Evolutionary conservation across 2,329 filamentous ascomycete species (phyloP).

Genomic region (Cryphonectria naterciae): DNA sequence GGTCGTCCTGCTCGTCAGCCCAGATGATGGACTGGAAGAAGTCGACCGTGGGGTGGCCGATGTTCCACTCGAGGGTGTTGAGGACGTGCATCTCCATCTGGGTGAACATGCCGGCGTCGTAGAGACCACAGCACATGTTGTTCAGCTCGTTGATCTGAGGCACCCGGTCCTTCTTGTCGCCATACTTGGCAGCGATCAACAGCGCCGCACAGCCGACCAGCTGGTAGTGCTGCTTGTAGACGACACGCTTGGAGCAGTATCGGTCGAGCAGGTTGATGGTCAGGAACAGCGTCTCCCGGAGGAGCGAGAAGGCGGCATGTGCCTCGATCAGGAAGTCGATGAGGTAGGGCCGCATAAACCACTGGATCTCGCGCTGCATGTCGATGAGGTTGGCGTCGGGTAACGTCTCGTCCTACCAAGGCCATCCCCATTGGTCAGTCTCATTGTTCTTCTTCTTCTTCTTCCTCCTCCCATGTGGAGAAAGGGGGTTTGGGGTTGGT

Average conservation of each 20-base stretch:
- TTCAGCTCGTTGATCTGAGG: constrained; percentile 95
- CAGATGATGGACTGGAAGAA: constrained; percentile 89
- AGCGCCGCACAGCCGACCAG: constrained; percentile 94
- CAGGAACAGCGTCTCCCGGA: constrained; percentile 94
- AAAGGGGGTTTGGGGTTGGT: constrained; percentile 9
- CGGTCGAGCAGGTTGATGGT: constrained; percentile 95
- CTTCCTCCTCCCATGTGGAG: no score
- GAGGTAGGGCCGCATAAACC: constrained; percentile 98
- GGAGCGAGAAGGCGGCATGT: constrained; percentile 89
- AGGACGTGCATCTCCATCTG: constrained; percentile 99
- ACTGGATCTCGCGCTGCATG: constrained; percentile 98
- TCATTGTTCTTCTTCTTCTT: neutral
- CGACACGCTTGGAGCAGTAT: constrained; percentile 96
- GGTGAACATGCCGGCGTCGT: constrained; percentile 99
- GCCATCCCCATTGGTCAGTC: constrained; percentile 13
- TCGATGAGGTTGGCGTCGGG: constrained; percentile 98
- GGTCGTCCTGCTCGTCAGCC: constrained; percentile 76
- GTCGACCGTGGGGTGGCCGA: constrained; percentile 95
- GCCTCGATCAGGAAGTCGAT: constrained; percentile 98
- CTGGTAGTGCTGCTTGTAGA: constrained; percentile 99
- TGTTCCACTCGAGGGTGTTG: constrained; percentile 94
- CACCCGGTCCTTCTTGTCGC: constrained; percentile 98
- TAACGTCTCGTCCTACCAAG: constrained; percentile 72
- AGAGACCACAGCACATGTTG: constrained; percentile 98
- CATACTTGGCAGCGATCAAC: constrained; percentile 97